phyloP scores from a whole-genome alignment of 2,329 filamentous ascomycete genomes.

The Penicillium griseofulvum region DNA sequence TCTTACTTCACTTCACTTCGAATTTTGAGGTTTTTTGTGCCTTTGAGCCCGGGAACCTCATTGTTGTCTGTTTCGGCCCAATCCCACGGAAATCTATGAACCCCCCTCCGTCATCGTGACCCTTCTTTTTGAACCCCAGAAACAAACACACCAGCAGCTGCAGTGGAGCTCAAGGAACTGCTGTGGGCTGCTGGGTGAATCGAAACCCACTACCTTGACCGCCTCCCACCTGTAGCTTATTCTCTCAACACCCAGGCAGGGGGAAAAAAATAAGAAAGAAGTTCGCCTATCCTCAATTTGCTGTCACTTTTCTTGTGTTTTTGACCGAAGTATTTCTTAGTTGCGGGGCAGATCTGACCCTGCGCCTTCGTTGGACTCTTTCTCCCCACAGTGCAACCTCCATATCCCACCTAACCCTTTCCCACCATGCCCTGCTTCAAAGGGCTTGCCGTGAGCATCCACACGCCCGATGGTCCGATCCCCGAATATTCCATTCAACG shows the following conservation, averaged over 20 bases:
- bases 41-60: background rate
- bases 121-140: conserved; percentile 13
- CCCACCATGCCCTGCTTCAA: conserved; percentile 89
- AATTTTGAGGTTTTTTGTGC: background rate
- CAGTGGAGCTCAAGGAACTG: conserved; percentile 20
- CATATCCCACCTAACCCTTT: conserved; percentile 2
- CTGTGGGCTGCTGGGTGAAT: conserved; percentile 24
- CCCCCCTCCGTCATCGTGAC: conserved; percentile 1
- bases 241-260: conserved; percentile 4
- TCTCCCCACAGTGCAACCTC: conserved; percentile 5
- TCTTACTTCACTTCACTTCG: background rate
- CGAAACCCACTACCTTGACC: conserved; percentile 24
- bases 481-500: conserved; percentile 93
- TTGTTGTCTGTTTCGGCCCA: background rate
- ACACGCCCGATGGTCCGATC: conserved; percentile 75
- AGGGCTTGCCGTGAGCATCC: conserved; percentile 96
- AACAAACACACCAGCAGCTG: conserved; percentile 22
- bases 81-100: background rate
- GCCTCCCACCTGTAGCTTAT: conserved; percentile 20
- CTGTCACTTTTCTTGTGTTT: conserved; percentile 3
- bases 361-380: conserved; percentile 1
- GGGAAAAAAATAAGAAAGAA: conserved; percentile 13
- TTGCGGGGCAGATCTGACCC: conserved; percentile 14
- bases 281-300: conserved; percentile 5
- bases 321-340: conserved; percentile 5